These are phyloP conservation scores for Scedosporium apiospermum DNA, from an alignment of 2,329 filamentous ascomycete genomes.

Conservation along the genomic window DNA sequence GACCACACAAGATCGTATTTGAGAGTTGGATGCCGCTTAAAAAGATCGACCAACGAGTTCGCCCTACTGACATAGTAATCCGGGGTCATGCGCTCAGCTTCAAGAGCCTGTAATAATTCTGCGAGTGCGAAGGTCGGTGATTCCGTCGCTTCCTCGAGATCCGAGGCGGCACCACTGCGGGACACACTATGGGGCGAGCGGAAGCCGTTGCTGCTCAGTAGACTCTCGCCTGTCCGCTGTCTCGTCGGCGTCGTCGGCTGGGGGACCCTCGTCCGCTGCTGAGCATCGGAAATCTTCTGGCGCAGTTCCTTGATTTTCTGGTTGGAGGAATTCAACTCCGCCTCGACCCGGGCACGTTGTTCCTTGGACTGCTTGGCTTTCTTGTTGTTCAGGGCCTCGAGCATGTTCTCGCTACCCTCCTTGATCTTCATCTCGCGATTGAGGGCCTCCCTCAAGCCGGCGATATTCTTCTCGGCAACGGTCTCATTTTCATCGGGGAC, in stretches of 20 bases:
- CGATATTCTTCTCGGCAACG: constrained; percentile 63
- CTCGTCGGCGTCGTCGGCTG: constrained; percentile 41
- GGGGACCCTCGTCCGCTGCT: constrained; percentile 37
- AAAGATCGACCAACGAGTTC: constrained; percentile 91
- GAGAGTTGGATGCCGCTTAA: constrained; percentile 82
- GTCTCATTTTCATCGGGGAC: constrained; percentile 51
- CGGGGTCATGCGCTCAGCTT: constrained; percentile 75
- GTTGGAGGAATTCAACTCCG: constrained; percentile 85
- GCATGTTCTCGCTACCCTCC: constrained; percentile 92
- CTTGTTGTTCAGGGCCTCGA: constrained; percentile 89
- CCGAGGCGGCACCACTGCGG: constrained; percentile 47
- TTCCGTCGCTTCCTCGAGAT: constrained; percentile 61
- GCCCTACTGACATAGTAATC: constrained; percentile 94
- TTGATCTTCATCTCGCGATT: constrained; percentile 98
- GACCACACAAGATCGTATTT: constrained; percentile 98
- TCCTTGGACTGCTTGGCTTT: constrained; percentile 93
- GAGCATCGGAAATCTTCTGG: constrained; percentile 48
- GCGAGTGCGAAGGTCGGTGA: constrained; percentile 87
- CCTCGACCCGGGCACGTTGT: constrained; percentile 68
- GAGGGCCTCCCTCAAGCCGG: constrained; percentile 70
- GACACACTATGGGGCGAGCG: constrained; percentile 50
- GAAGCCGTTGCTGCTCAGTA: constrained; percentile 35
- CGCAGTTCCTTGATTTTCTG: constrained; percentile 53
- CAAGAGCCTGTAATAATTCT: constrained; percentile 82
- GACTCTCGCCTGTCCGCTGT: constrained; percentile 33